A percentile compares a stretch with the other conserved stretches of the same genome.
Evolutionary conservation across 2,329 filamentous ascomycete genomes (phyloP).

Genomic region (Pestalotiopsis sp.): DNA sequence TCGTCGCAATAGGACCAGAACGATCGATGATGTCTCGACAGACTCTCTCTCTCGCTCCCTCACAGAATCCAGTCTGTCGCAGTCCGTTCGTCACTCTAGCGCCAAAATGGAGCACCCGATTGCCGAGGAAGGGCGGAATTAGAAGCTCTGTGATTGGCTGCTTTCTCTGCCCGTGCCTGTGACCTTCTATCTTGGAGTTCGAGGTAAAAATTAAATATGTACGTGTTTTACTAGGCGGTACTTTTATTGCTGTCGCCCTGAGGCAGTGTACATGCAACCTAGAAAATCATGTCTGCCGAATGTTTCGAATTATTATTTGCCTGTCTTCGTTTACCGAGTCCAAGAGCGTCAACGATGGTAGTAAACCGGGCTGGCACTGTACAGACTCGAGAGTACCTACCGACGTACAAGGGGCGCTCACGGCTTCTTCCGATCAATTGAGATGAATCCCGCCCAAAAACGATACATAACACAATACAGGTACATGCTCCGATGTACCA

Average conservation of each 20-base stretch:
- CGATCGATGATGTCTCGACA: constrained; percentile 1
- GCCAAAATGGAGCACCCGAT: constrained; percentile 9
- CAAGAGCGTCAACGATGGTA: too few relatives aligned
- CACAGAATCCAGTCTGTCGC: neutral
- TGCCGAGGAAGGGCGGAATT: constrained; percentile 11
- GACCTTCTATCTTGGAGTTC: neutral
- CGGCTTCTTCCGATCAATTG: neutral
- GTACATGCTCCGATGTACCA: too few relatives aligned
- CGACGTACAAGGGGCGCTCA: neutral
- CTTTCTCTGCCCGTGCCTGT: neutral
- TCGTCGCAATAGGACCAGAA: neutral
- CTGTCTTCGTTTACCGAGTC: too few relatives aligned
- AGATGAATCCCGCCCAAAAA: neutral
- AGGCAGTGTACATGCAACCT: too few relatives aligned
- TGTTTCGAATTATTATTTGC: too few relatives aligned
- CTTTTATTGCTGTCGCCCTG: too few relatives aligned
- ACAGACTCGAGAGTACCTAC: too few relatives aligned
- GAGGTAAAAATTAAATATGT: too few relatives aligned
- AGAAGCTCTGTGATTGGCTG: constrained; percentile 10
- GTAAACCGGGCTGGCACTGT: too few relatives aligned
- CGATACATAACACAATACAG: too few relatives aligned
- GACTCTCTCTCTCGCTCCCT: neutral
- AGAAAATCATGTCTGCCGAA: too few relatives aligned
- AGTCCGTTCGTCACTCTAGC: constrained; percentile 1
- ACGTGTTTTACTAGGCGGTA: too few relatives aligned